phyloP scores from a whole-genome alignment of 176 grass and related monocot species.

The Pontederia paniculata region DNA sequence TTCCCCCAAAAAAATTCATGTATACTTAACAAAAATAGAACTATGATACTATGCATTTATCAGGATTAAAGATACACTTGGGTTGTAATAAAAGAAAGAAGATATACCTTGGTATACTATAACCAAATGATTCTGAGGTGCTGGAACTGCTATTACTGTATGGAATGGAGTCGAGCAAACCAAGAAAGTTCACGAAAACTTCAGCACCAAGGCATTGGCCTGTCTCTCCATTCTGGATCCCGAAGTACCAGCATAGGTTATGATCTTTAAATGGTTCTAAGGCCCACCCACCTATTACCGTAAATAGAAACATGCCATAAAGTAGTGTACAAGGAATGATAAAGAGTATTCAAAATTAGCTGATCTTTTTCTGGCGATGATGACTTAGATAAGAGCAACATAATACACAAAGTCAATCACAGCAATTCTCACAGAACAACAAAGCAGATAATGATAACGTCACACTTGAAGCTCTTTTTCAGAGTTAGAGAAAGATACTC shows the following conservation, averaged over 20 bases:
- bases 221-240: conserved; percentile 56
- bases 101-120: conserved; percentile 62
- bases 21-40: too few species aligned
- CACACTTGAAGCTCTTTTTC: too few species aligned
- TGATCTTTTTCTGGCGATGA: too few species aligned
- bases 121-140: conserved; percentile 49
- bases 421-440: too few species aligned
- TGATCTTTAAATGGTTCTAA: conserved; percentile 71
- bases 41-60: too few species aligned
- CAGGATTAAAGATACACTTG: background rate
- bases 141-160: conserved; percentile 38
- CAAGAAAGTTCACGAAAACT: conserved; percentile 68
- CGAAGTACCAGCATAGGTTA: conserved; percentile 74
- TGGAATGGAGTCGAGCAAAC: conserved; percentile 78
- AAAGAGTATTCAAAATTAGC: conserved; percentile 7
- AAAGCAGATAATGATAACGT: too few species aligned
- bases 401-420: too few species aligned
- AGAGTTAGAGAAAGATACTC: too few species aligned
- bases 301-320: conserved; percentile 9
- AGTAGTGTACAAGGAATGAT: conserved; percentile 14
- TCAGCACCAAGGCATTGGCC: conserved; percentile 67
- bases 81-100: conserved; percentile 13
- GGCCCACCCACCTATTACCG: conserved; percentile 36
- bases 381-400: too few species aligned
- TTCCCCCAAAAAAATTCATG: too few species aligned